These are phyloP conservation scores for Leucocoprinus leucothites DNA, from an alignment of 768 basidiomycete genomes.

Conservation along the genomic window DNA sequence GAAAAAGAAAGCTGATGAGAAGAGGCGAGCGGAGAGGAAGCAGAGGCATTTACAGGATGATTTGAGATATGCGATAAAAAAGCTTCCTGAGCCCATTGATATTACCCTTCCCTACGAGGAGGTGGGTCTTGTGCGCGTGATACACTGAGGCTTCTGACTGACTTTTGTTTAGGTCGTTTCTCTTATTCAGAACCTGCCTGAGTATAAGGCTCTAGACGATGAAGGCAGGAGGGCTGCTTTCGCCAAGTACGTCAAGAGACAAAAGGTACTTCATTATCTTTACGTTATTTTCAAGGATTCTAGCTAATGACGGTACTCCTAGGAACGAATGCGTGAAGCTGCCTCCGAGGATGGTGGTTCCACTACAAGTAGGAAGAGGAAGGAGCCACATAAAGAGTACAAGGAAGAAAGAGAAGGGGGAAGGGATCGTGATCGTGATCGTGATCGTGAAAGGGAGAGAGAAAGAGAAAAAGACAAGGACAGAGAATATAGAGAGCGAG, in stretches of 20 bases:
- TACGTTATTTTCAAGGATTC: neutral
- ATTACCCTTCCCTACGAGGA: conserved; percentile 75
- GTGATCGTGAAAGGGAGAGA: conserved; percentile 30
- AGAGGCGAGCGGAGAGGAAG: conserved; percentile 77
- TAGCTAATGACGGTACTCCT: neutral
- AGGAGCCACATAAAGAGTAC: conserved; percentile 62
- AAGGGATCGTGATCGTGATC: conserved; percentile 27
- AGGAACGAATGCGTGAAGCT: conserved; percentile 76
- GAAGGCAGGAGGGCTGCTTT: conserved; percentile 80
- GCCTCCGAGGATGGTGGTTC: conserved; percentile 86
- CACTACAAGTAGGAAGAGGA: conserved; percentile 75
- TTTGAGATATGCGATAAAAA: conserved; percentile 91
- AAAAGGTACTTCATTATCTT: conserved; percentile 56
- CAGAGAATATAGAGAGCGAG: conserved; percentile 29
- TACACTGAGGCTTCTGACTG: neutral
- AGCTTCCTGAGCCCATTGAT: conserved; percentile 80
- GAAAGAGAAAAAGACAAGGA: conserved; percentile 37
- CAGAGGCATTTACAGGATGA: conserved; percentile 92
- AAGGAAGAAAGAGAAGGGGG: conserved; percentile 42
- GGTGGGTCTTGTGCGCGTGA: too few relatives aligned
- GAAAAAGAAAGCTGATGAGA: conserved; percentile 83
- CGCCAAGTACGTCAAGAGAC: conserved; percentile 83
- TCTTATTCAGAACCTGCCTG: conserved; percentile 75
- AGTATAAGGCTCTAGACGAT: conserved; percentile 89
- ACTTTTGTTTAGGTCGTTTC: conserved; percentile 54